phyloP scores from a whole-genome alignment of 1,284 basidiomycete species.

The Fistulinella cinereoalba region DNA sequence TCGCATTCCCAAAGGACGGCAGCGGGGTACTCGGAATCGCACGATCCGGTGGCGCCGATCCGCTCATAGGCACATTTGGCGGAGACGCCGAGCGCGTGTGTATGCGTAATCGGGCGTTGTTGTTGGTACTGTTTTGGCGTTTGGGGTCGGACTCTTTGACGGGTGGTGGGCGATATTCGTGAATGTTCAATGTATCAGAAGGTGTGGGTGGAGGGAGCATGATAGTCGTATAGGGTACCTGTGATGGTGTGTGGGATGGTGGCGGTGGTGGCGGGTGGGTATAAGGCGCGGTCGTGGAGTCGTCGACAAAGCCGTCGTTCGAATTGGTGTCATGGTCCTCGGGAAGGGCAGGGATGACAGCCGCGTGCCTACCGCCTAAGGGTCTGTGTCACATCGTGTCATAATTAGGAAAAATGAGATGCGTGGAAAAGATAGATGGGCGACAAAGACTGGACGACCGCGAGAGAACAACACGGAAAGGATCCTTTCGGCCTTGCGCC shows the following conservation, averaged over 20 bases:
- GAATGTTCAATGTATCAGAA: slow-evolving; percentile 31
- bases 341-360: slow-evolving; percentile 71
- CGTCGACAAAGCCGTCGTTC: slow-evolving; percentile 31
- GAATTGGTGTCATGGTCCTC: slow-evolving; percentile 61
- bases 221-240: slow-evolving; percentile 30
- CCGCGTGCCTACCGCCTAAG: slow-evolving; percentile 72
- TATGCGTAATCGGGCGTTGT: slow-evolving; percentile 9
- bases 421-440: slow-evolving; percentile 21
- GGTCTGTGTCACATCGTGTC: slow-evolving; percentile 47
- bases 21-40: slow-evolving; percentile 1
- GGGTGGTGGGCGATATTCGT: slow-evolving; percentile 32
- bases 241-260: slow-evolving; percentile 18
- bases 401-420: slow-evolving; percentile 30
- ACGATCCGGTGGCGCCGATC: slow-evolving; percentile 3
- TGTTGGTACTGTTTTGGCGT: slow-evolving; percentile 15
- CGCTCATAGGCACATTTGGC: neutral
- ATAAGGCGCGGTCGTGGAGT: slow-evolving; percentile 19
- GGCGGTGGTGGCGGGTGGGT: slow-evolving; percentile 17
- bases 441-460: slow-evolving; percentile 16
- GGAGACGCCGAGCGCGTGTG: slow-evolving; percentile 22
- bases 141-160: slow-evolving; percentile 21
- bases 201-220: slow-evolving; percentile 27
- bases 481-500: slow-evolving; percentile 12
- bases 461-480: slow-evolving; percentile 6
- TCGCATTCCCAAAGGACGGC: slow-evolving; percentile 19